Evolutionary conservation across 1,284 basidiomycete species (phyloP).

Genomic region (Termitomyces sp.): DNA sequence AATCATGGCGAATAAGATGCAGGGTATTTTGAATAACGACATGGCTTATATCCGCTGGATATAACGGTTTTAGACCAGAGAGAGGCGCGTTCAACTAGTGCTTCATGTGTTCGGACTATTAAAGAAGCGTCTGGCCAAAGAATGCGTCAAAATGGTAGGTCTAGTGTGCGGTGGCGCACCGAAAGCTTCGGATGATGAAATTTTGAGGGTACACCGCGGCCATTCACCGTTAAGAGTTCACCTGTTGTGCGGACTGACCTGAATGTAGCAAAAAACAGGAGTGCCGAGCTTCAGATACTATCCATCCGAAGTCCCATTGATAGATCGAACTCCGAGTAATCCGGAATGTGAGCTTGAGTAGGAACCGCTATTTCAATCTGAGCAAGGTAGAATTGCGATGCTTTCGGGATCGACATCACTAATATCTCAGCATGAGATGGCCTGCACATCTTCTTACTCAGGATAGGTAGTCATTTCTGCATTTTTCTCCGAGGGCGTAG

Average conservation of each 20-base stretch:
- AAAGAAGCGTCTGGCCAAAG: not conserved
- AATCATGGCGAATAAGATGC: constrained; percentile 31
- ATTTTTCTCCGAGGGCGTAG: not conserved
- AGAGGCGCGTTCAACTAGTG: not conserved
- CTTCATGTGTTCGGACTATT: not conserved
- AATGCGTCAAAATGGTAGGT: not conserved
- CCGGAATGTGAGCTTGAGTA: not conserved
- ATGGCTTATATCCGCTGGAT: constrained; percentile 11
- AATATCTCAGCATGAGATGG: not conserved
- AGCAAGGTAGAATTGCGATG: not conserved
- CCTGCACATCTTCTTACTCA: not conserved
- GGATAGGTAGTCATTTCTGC: not conserved
- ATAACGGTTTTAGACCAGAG: not conserved
- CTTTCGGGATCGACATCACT: not conserved
- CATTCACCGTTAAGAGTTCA: not conserved
- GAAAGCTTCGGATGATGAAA: constrained; percentile 7
- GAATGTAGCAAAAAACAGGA: constrained; percentile 3
- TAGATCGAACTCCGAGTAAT: not conserved
- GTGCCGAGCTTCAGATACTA: not conserved
- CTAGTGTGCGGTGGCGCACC: constrained; percentile 14
- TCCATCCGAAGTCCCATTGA: constrained; percentile 1
- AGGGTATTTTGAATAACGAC: constrained; percentile 30
- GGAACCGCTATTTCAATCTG: not conserved
- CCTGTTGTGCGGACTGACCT: constrained; percentile 1
- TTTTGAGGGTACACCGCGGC: not conserved